Evolutionary conservation across 2,329 filamentous ascomycete species (phyloP).

Genomic region (Podosphaera leucotricha): DNA sequence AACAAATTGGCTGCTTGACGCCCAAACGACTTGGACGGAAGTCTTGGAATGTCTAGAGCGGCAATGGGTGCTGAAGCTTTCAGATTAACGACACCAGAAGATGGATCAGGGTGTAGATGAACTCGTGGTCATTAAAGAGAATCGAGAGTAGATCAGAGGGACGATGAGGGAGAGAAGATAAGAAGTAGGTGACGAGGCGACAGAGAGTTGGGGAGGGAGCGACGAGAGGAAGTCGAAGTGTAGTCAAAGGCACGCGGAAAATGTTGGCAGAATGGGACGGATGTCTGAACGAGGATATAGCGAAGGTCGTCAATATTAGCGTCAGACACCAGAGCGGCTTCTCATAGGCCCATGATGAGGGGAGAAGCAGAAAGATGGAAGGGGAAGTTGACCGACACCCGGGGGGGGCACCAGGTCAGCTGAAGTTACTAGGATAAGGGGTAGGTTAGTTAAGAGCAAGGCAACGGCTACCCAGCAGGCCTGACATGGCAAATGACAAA

Average conservation of each 20-base stretch:
- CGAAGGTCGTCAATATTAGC: not conserved
- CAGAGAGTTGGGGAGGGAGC: constrained; percentile 8
- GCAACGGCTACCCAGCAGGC: not conserved
- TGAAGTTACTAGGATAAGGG: not conserved
- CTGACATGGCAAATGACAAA: not conserved
- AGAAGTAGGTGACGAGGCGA: constrained; percentile 1
- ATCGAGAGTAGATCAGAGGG: not conserved
- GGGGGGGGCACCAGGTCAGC: not conserved
- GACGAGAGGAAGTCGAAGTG: not conserved
- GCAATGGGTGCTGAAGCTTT: not conserved
- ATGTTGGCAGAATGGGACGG: not conserved
- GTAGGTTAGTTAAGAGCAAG: not conserved
- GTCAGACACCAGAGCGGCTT: constrained; percentile 2
- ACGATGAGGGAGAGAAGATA: not conserved
- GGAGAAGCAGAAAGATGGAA: not conserved
- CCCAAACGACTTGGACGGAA: not conserved
- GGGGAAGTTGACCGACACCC: not conserved
- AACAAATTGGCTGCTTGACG: not conserved
- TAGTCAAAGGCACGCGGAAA: not conserved
- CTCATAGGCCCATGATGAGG: not conserved
- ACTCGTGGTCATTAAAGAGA: not conserved
- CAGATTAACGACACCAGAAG: not conserved
- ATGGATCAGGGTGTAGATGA: not conserved
- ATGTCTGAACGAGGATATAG: not conserved
- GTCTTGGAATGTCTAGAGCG: not conserved